Evolutionary conservation across 345 rosid genomes (phyloP).

Genomic region (Chamaenerion angustifolium): DNA sequence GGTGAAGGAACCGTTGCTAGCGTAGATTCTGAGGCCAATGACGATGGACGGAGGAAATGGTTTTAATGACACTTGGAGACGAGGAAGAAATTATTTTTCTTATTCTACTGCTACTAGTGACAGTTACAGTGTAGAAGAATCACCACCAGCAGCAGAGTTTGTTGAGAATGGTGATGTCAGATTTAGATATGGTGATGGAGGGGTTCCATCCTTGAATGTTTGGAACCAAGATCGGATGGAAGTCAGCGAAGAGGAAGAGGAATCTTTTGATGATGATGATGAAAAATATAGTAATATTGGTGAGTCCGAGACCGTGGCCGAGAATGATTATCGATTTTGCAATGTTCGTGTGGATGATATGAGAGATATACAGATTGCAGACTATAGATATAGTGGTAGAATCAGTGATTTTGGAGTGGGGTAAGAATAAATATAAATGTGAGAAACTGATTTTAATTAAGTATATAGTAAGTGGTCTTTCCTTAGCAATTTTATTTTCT

Average conservation of each 20-base stretch:
- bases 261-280: constrained; percentile 23
- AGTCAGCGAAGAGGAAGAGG: constrained; percentile 48
- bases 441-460: too few species aligned
- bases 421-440: too few species aligned
- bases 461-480: too few species aligned
- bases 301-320: constrained; percentile 14
- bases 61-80: constrained; percentile 30
- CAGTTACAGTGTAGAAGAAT: constrained; percentile 41
- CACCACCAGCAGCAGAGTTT: constrained; percentile 26
- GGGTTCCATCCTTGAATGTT: constrained; percentile 23
- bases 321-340: constrained; percentile 29
- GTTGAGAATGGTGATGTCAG: background rate
- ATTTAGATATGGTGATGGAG: constrained; percentile 39
- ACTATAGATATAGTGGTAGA: constrained; percentile 12
- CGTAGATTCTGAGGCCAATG: too few species aligned
- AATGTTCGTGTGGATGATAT: constrained; percentile 32
- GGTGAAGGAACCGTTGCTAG: too few species aligned
- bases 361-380: background rate
- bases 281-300: constrained; percentile 23
- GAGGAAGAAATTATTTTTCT: constrained; percentile 20
- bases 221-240: constrained; percentile 55
- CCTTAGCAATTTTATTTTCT: too few species aligned
- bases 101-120: constrained; percentile 40
- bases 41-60: constrained; percentile 9
- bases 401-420: too few species aligned